Evolutionary conservation across 257 asterid genomes (phyloP), one percentile per base, ranked within the genome.

Genomic region (Fraxinus quadrangulata): DNA sequence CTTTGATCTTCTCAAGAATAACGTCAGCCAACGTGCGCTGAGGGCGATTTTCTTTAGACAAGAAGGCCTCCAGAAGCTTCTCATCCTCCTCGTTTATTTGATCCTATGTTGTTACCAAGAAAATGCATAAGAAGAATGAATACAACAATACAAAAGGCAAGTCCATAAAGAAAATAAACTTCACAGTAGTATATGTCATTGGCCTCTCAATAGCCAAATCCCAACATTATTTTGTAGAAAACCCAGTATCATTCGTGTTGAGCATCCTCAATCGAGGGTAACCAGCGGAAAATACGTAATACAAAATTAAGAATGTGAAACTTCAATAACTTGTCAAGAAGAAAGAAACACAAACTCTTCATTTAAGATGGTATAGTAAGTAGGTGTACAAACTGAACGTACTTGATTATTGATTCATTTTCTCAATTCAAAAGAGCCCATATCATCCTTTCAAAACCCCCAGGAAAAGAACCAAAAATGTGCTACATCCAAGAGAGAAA

Each of bases 1-100:
- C 89, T 79, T 90, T 92, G 77, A 91, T 85, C 86, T 85, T 90
- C 82, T 89, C 88, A 70, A 89, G 83, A 19, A 95, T 91, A 47
- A 93, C 80, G 54, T 96, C 97, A 23, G 97, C 98, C 86, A 95
- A 85, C 28, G 97, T 95, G 61, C 85, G 90, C 69, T 93, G 96
- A 23, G 93, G 96, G 28, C 80, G 81, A 70, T 84, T 81, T 24
- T 88, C 94, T 70, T 85, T 89, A 2, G 95, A 90, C 71, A 92
- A 67, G 71, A 96, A 96, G 61, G 94, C 86, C 76, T 90, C 96
- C 77, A 92, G 78, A 72, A 92, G 87, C 86, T 83, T 87, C 76
- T 89, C 93, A 12, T 96, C 98, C 63, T 88, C 92, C 85, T 90
- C 96, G 31, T 88, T 87, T 72, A 93, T 82, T 75, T 83, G 82